These are phyloP conservation scores for Aureobasidium zeae DNA, from an alignment of 2,329 filamentous ascomycete species.

Conservation along the genomic window DNA sequence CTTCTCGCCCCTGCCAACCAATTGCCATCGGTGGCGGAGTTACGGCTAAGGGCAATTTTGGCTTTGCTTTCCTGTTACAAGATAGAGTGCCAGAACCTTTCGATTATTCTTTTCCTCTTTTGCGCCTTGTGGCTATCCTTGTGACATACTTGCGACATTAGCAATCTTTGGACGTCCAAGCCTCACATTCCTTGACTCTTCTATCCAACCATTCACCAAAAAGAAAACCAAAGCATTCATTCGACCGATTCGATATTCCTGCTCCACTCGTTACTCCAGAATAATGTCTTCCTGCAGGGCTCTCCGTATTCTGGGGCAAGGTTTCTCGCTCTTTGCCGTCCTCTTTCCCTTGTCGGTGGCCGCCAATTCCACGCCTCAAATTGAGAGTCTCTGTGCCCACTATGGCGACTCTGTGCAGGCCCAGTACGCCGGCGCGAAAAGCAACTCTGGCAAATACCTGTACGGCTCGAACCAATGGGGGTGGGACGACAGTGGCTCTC, in stretches of 20 bases:
- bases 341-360: slow-evolving; percentile 9
- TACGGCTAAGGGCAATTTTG: slow-evolving; percentile 13
- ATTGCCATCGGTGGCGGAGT: slow-evolving; percentile 6
- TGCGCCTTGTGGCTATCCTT: slow-evolving; percentile 11
- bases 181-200: neutral
- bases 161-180: too few species aligned
- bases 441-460: slow-evolving; percentile 13
- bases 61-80: slow-evolving; percentile 6
- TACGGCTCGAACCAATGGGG: slow-evolving; percentile 14
- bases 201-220: slow-evolving; percentile 13
- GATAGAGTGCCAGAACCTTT: slow-evolving; percentile 12
- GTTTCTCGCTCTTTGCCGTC: slow-evolving; percentile 9
- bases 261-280: slow-evolving; percentile 17
- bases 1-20: slow-evolving; percentile 11
- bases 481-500: slow-evolving; percentile 12
- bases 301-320: slow-evolving; percentile 10
- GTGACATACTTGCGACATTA: slow-evolving; percentile 16
- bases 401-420: neutral
- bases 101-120: slow-evolving; percentile 5
- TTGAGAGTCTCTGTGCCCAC: slow-evolving; percentile 2
- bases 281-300: slow-evolving; percentile 17
- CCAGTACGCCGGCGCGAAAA: slow-evolving; percentile 4
- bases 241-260: neutral
- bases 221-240: slow-evolving; percentile 12
- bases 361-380: slow-evolving; percentile 1